Evolutionary conservation across 2,329 filamentous ascomycete genomes (phyloP), one percentile per base, ranked within the genome.

Genomic region (Fusarium decemcellulare): DNA sequence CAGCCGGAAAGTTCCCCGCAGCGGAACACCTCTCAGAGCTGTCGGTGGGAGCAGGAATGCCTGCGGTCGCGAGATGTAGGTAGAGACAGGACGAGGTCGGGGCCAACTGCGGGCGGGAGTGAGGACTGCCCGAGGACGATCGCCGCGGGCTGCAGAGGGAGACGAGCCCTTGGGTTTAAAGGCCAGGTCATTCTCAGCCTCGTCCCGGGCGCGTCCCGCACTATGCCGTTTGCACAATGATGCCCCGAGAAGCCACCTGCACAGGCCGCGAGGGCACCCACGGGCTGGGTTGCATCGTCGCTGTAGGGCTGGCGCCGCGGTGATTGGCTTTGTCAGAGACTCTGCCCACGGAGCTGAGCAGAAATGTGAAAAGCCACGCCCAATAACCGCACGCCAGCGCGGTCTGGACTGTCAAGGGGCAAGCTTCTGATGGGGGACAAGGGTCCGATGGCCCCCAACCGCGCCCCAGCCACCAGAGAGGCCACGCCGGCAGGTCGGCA

Each of bases 1-100:
- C 58, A 58, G 67, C 63, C 67, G 63, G 43, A 64, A 47, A 48
- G 59, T 70, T 64, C 67, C 67, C 67, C 67, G 67, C 67, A 70
- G 51, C 55, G 30, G 44, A 52, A 47, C 65, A 59, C 18, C 18
- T 23, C 18, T 23, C 18, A 23, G 18, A 16, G 23, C 23, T 30
- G 32, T 34, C 32, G 8, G 32, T 34, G 32, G 9, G 9, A 34
- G 44, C 55, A 37, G 27, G 36, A 52, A 23, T 36, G 37, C 12
- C 37, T 15, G 7, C 11, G 37, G 37, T 32, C 36, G 18, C 34
- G 48, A n/a, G 48, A 27, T 27, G 34, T 15, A 51, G 48, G 48
- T 37, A 51, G 34, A 30, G 48, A 51, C 48, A 37, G 50, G 29
- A 37, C 15, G 50, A 23, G 37, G 37, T 23, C 37, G 48, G 18